phyloP scores from a whole-genome alignment of 2,329 filamentous ascomycete species.

The Aspergillus carbonarius region DNA sequence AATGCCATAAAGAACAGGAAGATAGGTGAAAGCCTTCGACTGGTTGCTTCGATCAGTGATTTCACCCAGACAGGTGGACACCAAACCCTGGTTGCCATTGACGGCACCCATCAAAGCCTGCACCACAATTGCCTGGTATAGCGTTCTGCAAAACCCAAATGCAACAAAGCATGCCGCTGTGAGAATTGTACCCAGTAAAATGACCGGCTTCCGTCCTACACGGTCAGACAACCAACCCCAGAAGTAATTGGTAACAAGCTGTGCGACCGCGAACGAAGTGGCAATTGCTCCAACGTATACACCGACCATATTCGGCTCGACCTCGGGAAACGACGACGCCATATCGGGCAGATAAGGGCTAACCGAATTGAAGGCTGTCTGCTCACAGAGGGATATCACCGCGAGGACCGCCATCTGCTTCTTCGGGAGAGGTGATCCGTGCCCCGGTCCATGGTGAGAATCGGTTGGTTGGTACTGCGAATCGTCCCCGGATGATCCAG shows the following conservation, averaged over 20 bases:
- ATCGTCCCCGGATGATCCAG: constrained; percentile 38
- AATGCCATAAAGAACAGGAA: constrained; percentile 93
- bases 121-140: constrained; percentile 82
- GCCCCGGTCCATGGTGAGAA: constrained; percentile 14
- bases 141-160: constrained; percentile 80
- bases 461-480: constrained; percentile 30
- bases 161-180: constrained; percentile 77
- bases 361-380: constrained; percentile 96
- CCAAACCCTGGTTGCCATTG: constrained; percentile 92
- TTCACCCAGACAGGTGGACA: constrained; percentile 90
- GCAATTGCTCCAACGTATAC: constrained; percentile 89
- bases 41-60: constrained; percentile 95
- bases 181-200: constrained; percentile 77
- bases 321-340: constrained; percentile 80
- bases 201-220: constrained; percentile 77
- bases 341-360: constrained; percentile 92
- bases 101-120: constrained; percentile 89
- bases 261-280: constrained; percentile 86
- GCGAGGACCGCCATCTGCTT: constrained; percentile 82
- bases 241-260: constrained; percentile 87
- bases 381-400: constrained; percentile 85
- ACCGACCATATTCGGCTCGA: constrained; percentile 69
- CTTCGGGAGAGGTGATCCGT: constrained; percentile 71
- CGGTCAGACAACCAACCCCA: constrained; percentile 84
- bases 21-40: constrained; percentile 86